Percentiles rank a stretch among this genome's conserved stretches.
Evolutionary conservation across 2,329 filamentous ascomycete genomes (phyloP).

Genomic region (Decorospora gaudefroyi): DNA sequence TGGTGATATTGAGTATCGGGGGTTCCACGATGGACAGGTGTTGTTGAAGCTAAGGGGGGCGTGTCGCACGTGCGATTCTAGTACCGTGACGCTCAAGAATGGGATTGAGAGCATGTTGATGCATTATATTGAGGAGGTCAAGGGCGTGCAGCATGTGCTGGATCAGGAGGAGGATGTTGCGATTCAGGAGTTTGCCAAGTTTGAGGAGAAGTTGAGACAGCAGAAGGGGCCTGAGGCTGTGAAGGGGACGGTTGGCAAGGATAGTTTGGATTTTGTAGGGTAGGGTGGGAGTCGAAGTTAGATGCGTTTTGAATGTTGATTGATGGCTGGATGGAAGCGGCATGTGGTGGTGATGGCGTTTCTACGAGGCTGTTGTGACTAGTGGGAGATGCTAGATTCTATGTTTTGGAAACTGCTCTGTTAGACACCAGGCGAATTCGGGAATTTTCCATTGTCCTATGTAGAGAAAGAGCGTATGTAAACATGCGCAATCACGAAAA

Average conservation of each 20-base stretch:
- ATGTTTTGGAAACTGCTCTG: too few relatives aligned
- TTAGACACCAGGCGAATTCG: too few relatives aligned
- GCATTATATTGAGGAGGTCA: conserved; percentile 89
- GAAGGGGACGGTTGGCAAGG: conserved; percentile 56
- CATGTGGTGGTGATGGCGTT: too few relatives aligned
- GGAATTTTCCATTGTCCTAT: too few relatives aligned
- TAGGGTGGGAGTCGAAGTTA: conserved; percentile 8
- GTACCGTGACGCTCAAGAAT: conserved; percentile 94
- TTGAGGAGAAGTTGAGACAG: conserved; percentile 79
- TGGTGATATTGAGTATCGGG: conserved; percentile 93
- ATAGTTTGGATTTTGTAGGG: conserved; percentile 57
- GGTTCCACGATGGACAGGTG: conserved; percentile 86
- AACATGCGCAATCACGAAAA: too few relatives aligned
- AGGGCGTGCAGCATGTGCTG: conserved; percentile 86
- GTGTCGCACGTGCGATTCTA: conserved; percentile 94
- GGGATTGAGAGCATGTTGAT: conserved; percentile 99
- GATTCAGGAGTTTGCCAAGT: conserved; percentile 85
- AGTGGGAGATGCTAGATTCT: too few relatives aligned
- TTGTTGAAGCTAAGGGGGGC: conserved; percentile 85
- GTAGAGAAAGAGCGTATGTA: too few relatives aligned
- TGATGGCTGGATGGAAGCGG: too few relatives aligned
- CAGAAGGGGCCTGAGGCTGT: conserved; percentile 60
- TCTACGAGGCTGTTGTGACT: too few relatives aligned
- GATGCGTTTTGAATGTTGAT: too few relatives aligned
- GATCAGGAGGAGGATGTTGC: conserved; percentile 92